Evolutionary conservation across 306 rosid genomes (phyloP).

Genomic region (Cucumis hystrix): DNA sequence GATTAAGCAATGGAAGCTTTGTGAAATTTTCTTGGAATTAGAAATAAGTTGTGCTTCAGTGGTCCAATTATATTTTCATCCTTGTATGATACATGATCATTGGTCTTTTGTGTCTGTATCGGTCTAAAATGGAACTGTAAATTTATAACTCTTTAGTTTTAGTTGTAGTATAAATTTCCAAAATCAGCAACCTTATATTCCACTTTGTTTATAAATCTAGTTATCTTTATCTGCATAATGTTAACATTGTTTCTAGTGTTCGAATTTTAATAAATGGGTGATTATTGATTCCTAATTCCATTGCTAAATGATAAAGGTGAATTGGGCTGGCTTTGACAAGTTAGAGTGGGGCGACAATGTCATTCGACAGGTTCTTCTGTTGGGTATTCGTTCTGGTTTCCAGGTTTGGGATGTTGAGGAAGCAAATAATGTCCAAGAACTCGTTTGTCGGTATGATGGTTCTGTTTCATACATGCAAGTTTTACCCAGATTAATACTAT

Average conservation of each 20-base stretch:
- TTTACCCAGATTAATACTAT: slow-evolving; percentile 62
- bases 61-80: neutral
- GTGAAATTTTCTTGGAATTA: neutral
- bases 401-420: slow-evolving; percentile 99
- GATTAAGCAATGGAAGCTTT: neutral
- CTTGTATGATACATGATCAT: neutral
- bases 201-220: neutral
- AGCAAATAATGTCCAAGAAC: slow-evolving; percentile 66
- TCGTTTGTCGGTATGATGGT: slow-evolving; percentile 71
- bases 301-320: slow-evolving; percentile 38
- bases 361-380: slow-evolving; percentile 59
- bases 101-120: neutral
- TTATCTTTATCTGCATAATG: neutral
- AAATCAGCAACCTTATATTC: neutral
- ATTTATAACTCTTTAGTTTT: neutral
- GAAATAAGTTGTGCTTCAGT: neutral
- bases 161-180: neutral
- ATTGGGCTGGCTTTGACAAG: slow-evolving; percentile 93
- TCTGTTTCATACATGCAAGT: slow-evolving; percentile 86
- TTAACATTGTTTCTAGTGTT: neutral
- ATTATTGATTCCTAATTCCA: neutral
- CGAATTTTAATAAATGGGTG: neutral
- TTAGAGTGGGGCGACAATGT: slow-evolving; percentile 56
- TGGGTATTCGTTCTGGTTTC: slow-evolving; percentile 84
- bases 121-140: neutral